Conservation (phyloP, 2,329 filamentous ascomycete species). For the Penicillium capsulatum region DNA sequence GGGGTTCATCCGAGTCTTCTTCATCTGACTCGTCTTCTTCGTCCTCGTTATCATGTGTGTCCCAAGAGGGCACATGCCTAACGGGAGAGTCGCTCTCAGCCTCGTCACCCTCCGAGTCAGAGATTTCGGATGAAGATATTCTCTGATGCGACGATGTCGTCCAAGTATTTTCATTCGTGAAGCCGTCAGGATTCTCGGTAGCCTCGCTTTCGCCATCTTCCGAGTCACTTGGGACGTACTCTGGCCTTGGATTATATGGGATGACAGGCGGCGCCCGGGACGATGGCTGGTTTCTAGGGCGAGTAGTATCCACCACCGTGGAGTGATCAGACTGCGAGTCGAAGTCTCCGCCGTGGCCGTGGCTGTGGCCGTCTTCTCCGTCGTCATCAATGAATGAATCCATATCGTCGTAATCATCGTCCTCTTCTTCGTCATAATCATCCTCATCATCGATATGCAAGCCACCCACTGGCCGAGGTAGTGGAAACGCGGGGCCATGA, state of each 20-base stretch:
- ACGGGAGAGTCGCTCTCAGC: no score
- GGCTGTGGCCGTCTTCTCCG: conserved; percentile 16
- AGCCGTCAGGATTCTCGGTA: no score
- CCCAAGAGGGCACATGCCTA: no score
- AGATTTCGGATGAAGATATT: no score
- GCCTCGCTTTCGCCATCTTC: no score
- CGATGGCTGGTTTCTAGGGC: conserved; percentile 2
- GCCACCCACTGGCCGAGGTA: neutral
- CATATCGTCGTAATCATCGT: conserved; percentile 30
- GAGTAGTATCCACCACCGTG: conserved; percentile 29
- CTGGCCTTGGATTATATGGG: no score
- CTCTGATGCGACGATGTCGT: no score
- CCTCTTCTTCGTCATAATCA: conserved; percentile 24
- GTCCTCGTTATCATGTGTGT: neutral
- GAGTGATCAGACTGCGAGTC: conserved; percentile 31
- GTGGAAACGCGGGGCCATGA: neutral
- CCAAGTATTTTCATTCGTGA: no score
- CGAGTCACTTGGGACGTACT: no score
- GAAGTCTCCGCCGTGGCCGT: conserved; percentile 13
- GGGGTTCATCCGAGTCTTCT: conserved; percentile 2
- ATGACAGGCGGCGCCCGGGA: neutral
- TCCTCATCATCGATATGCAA: neutral
- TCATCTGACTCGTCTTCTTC: conserved; percentile 17
- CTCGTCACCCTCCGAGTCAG: no score
- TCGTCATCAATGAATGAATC: conserved; percentile 37